Percentiles rank a stretch among this genome's conserved stretches.
Conservation (phyloP, 1,284 basidiomycete genomes). For the Rhizoctonia solani region DNA sequence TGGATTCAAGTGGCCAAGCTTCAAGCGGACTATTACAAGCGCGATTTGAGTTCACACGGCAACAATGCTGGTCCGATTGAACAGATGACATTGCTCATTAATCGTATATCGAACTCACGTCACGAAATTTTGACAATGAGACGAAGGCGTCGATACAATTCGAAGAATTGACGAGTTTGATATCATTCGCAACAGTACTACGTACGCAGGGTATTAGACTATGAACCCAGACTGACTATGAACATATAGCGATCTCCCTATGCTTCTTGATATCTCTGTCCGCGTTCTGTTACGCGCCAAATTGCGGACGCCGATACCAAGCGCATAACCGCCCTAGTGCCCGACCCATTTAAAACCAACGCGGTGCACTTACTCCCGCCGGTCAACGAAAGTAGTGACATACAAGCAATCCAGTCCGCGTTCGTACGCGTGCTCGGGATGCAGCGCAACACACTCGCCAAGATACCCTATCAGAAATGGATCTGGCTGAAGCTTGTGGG, state of each 20-base stretch:
- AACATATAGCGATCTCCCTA: slow-evolving; percentile 15
- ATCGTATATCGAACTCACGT: slow-evolving; percentile 19
- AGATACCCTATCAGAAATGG: slow-evolving; percentile 21
- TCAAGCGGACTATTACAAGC: slow-evolving; percentile 25
- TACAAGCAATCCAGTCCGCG: slow-evolving; percentile 12
- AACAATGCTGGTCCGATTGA: slow-evolving; percentile 9
- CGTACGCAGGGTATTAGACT: neutral
- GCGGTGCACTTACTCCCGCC: slow-evolving; percentile 11
- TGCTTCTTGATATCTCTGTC: slow-evolving; percentile 18
- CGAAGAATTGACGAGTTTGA: slow-evolving; percentile 26
- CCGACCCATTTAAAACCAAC: slow-evolving; percentile 20
- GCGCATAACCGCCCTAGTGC: slow-evolving; percentile 2
- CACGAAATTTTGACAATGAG: slow-evolving; percentile 26
- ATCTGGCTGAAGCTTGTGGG: slow-evolving; percentile 13
- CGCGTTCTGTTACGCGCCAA: slow-evolving; percentile 25
- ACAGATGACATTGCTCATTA: slow-evolving; percentile 27
- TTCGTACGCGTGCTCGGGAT: slow-evolving; percentile 24
- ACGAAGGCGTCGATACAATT: slow-evolving; percentile 16
- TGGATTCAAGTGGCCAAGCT: slow-evolving; percentile 28
- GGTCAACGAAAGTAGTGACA: neutral
- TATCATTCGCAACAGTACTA: slow-evolving; percentile 15
- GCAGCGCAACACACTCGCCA: slow-evolving; percentile 23
- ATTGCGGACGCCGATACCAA: slow-evolving; percentile 12
- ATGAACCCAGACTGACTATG: neutral
- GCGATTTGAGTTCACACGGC: slow-evolving; percentile 10